Conservation (phyloP, 176 grass and related monocot genomes). For the Cocos nucifera region DNA sequence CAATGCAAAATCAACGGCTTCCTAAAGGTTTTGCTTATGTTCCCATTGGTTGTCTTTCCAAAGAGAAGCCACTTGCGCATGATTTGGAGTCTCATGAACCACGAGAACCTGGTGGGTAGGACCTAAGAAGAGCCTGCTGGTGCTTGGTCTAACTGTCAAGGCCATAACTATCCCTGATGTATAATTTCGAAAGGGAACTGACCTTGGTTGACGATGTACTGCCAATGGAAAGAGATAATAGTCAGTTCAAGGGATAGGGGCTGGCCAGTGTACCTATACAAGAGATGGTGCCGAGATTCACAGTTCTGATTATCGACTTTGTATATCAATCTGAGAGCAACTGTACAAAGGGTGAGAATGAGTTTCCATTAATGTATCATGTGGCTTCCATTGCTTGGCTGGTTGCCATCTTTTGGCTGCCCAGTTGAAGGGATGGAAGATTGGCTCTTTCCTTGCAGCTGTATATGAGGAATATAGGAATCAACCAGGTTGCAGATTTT, state of each 20-base stretch:
- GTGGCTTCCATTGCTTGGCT: conserved; percentile 8
- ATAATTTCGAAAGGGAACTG: too few relatives aligned
- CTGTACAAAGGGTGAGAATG: conserved; percentile 35
- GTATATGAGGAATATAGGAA: conserved; percentile 32
- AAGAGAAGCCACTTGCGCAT: conserved; percentile 52
- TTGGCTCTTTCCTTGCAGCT: conserved; percentile 14
- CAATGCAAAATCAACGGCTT: conserved; percentile 79
- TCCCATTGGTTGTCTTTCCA: conserved; percentile 77
- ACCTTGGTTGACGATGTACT: too few relatives aligned
- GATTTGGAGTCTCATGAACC: conserved; percentile 46
- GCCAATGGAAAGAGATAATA: too few relatives aligned
- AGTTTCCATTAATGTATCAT: conserved; percentile 28
- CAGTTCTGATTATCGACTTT: conserved; percentile 20
- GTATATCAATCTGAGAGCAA: conserved; percentile 29
- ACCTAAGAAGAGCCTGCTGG: conserved; percentile 26
- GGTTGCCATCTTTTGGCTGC: conserved; percentile 4
- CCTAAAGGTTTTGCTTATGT: conserved; percentile 90
- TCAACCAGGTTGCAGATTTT: conserved; percentile 30
- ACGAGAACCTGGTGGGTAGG: conserved; percentile 76
- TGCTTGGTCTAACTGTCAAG: conserved; percentile 9
- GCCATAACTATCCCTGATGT: neutral
- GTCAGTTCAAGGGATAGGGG: neutral
- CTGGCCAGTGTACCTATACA: conserved; percentile 19
- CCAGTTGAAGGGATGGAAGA: conserved; percentile 21
- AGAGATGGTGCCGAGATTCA: conserved; percentile 15